Conservation (phyloP, 2,329 filamentous ascomycete genomes). For the Pyrenophora tritici-repentis region DNA sequence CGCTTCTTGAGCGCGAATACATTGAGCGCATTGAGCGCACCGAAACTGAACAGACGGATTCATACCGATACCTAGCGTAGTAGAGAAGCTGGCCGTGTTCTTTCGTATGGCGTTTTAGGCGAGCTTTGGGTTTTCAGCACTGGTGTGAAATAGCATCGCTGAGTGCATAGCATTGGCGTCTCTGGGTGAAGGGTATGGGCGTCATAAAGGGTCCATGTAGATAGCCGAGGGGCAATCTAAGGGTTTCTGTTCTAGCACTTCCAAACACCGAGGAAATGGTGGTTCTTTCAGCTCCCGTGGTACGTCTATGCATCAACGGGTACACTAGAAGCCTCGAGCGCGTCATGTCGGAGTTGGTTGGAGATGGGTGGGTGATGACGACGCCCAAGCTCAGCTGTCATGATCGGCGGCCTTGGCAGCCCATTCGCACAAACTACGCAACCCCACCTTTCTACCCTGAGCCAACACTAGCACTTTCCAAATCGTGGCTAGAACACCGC, state of each 20-base stretch:
- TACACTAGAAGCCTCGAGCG: too few species aligned
- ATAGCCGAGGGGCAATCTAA: neutral
- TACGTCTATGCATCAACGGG: too few species aligned
- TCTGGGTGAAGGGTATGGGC: neutral
- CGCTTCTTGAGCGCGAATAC: constrained; percentile 76
- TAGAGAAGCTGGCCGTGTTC: constrained; percentile 45
- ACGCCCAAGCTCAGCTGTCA: neutral
- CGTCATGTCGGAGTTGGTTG: too few species aligned
- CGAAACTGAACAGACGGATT: too few species aligned
- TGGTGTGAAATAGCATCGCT: constrained; percentile 4
- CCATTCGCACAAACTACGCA: constrained; percentile 16
- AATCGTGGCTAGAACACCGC: constrained; percentile 12
- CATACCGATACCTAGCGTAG: constrained; percentile 74
- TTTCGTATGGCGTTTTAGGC: constrained; percentile 2
- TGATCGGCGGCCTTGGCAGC: neutral
- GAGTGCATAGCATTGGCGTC: constrained; percentile 22
- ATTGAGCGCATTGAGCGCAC: constrained; percentile 72
- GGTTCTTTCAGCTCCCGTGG: too few species aligned
- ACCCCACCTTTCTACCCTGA: constrained; percentile 5
- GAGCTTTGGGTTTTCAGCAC: constrained; percentile 2
- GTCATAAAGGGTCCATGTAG: neutral
- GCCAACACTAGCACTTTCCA: neutral
- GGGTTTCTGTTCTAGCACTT: too few species aligned
- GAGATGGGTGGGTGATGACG: too few species aligned
- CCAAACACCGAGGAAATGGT: too few species aligned